These are phyloP conservation scores for Passiflora organensis DNA, from an alignment of 345 rosid genomes.

Conservation along the genomic window DNA sequence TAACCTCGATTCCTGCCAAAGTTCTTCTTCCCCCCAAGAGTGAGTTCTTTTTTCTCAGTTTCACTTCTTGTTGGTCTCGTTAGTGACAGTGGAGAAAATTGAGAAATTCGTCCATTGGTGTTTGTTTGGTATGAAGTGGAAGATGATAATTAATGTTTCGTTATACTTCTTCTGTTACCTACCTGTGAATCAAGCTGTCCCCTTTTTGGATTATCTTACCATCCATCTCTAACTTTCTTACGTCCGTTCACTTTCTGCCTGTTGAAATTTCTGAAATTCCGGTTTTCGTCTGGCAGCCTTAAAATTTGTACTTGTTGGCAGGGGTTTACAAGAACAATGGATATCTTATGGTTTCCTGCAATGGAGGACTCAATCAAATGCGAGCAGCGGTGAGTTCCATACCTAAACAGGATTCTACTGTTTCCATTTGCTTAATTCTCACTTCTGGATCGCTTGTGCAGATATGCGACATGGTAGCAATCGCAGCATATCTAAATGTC, in stretches of 20 bases:
- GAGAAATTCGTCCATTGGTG: too few relatives aligned
- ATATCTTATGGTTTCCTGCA: constrained; percentile 88
- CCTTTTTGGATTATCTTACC: neutral
- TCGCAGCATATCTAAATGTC: constrained; percentile 82
- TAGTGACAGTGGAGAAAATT: neutral
- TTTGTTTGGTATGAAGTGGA: too few relatives aligned
- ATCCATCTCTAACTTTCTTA: neutral
- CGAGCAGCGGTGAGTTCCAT: constrained; percentile 79
- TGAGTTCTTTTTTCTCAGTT: constrained; percentile 26
- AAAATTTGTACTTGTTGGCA: too few relatives aligned
- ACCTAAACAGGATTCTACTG: too few relatives aligned
- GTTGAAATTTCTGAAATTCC: constrained; percentile 1
- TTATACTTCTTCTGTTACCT: too few relatives aligned
- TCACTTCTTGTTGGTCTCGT: neutral
- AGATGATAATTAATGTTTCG: too few relatives aligned
- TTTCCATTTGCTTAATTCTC: constrained; percentile 1
- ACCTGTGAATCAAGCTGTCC: too few relatives aligned
- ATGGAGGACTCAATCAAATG: constrained; percentile 99
- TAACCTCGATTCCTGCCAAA: constrained; percentile 47
- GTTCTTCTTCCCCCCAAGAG: constrained; percentile 74
- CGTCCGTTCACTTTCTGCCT: neutral
- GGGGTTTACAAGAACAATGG: constrained; percentile 87
- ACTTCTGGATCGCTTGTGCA: constrained; percentile 30
- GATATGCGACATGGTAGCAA: constrained; percentile 97
- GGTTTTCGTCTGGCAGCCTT: too few relatives aligned